Percentiles rank a stretch among this genome's conserved stretches.
Evolutionary conservation across 164 flowering plant species (phyloP).

Genomic region (Magnolia kwangsiensis): DNA sequence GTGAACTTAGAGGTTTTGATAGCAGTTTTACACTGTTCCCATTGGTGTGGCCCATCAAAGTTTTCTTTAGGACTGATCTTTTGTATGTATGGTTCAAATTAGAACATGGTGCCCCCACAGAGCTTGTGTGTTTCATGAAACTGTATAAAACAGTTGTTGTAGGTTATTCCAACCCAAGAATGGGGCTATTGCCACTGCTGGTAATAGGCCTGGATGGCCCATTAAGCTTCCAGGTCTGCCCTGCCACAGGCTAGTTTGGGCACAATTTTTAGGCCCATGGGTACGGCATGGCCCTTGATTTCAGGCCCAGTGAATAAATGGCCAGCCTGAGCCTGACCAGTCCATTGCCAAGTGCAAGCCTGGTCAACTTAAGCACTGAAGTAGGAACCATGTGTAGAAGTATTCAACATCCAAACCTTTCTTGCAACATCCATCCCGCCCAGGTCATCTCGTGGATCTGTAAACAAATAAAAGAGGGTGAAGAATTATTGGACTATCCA

Average conservation of each 20-base stretch:
- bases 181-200: background rate
- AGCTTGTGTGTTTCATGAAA: too few relatives aligned
- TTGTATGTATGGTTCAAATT: background rate
- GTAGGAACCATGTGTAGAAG: background rate
- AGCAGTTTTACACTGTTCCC: background rate
- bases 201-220: background rate
- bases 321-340: background rate
- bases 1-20: background rate
- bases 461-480: background rate
- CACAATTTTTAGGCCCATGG: background rate
- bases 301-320: background rate
- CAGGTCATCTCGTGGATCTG: constrained; percentile 99
- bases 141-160: too few relatives aligned
- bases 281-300: background rate
- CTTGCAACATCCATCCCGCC: constrained; percentile 95
- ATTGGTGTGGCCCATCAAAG: background rate
- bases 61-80: background rate
- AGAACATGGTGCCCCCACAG: background rate
- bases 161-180: too few relatives aligned
- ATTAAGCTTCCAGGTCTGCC: background rate
- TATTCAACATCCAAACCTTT: constrained; percentile 46
- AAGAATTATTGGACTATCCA: background rate
- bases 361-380: background rate
- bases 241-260: background rate
- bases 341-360: background rate